Conservation (phyloP, 2,329 filamentous ascomycete species). For the Apiospora kogelbergensis region DNA sequence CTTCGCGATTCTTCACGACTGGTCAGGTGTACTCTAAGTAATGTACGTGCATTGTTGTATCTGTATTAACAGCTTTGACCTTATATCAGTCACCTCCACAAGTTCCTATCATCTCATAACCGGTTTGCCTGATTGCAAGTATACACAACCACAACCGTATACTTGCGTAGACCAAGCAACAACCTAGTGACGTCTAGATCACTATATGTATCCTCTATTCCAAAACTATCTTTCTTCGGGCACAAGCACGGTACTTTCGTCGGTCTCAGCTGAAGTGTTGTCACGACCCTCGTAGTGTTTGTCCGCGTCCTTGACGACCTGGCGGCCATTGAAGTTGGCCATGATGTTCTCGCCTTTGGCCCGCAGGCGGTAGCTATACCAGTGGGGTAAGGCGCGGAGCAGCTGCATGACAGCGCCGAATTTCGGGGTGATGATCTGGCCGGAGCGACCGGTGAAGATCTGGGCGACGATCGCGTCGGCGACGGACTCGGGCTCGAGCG, state of each 20-base stretch:
- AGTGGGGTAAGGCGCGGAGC: conserved; percentile 58
- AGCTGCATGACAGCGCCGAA: conserved; percentile 40
- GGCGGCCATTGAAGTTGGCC: conserved; percentile 44
- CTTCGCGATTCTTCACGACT: not conserved
- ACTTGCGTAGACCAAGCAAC: too few relatives aligned
- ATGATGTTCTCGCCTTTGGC: conserved; percentile 41
- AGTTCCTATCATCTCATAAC: not conserved
- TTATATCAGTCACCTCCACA: not conserved
- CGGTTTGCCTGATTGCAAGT: not conserved
- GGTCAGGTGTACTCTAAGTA: not conserved
- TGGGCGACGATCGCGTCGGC: conserved; percentile 62
- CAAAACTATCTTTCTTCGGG: conserved; percentile 8
- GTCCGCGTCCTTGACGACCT: conserved; percentile 47
- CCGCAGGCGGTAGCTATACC: conserved; percentile 58
- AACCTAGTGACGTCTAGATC: not conserved
- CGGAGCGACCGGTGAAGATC: conserved; percentile 57
- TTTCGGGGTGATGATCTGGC: conserved; percentile 55
- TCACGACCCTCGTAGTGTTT: conserved; percentile 33
- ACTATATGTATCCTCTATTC: too few relatives aligned
- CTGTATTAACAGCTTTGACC: not conserved
- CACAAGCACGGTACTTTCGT: conserved; percentile 20
- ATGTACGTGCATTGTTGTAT: not conserved
- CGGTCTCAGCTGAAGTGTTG: conserved; percentile 13
- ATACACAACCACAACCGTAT: not conserved
- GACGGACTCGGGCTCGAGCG: conserved; percentile 61